Evolutionary conservation across 2,329 filamentous ascomycete genomes (phyloP).

Genomic region (Scedosporium aurantiacum): DNA sequence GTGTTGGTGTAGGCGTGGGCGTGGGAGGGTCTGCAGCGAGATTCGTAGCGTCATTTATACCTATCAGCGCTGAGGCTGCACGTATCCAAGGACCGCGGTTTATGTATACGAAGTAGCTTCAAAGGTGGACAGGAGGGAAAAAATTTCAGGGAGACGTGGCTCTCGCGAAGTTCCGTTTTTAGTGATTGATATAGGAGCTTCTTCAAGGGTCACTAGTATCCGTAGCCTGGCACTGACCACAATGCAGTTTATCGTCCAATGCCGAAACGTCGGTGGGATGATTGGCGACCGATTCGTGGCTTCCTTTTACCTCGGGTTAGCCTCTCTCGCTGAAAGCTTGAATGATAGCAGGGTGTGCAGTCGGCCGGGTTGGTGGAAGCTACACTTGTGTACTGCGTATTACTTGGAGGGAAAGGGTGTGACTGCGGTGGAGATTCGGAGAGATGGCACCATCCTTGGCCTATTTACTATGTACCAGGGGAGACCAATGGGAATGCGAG

Average conservation of each 20-base stretch:
- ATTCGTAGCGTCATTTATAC: conserved; percentile 4
- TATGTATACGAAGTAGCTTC: background rate
- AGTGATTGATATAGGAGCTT: too few species aligned
- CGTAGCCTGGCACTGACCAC: too few species aligned
- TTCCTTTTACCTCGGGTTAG: too few species aligned
- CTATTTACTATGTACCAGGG: background rate
- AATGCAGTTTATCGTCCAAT: too few species aligned
- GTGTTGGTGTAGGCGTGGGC: background rate
- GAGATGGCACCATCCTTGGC: conserved; percentile 4
- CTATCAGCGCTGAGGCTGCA: background rate
- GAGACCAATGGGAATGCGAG: background rate
- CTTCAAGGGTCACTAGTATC: background rate
- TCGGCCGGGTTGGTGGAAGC: background rate
- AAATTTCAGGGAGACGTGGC: background rate
- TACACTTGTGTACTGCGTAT: background rate
- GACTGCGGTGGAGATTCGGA: background rate
- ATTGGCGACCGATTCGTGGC: too few species aligned
- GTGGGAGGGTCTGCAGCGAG: background rate
- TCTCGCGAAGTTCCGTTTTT: background rate
- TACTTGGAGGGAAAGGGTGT: background rate
- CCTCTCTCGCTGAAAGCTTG: background rate
- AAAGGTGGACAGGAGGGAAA: background rate
- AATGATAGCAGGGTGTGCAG: background rate
- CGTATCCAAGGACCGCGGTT: background rate
- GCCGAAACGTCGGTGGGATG: too few species aligned